These are phyloP conservation scores for Sedum album DNA, from an alignment of 164 flowering plant genomes.

Conservation along the genomic window DNA sequence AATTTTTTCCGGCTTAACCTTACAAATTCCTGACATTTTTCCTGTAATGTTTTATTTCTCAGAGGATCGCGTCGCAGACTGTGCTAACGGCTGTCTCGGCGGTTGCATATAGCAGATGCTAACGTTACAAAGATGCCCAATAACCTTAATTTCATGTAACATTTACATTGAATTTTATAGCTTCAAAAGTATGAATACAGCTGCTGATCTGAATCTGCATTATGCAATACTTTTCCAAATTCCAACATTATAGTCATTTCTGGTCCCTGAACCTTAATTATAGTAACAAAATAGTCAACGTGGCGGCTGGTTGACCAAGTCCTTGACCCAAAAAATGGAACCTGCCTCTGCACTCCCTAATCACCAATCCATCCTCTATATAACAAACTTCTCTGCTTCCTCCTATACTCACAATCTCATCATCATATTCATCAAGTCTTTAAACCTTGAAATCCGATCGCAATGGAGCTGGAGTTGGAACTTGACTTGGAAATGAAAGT, in stretches of 20 bases:
- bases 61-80: background rate
- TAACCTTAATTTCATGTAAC: no score
- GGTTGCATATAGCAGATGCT: background rate
- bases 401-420: background rate
- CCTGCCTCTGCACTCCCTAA: background rate
- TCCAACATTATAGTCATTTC: background rate
- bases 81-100: background rate
- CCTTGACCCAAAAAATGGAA: background rate
- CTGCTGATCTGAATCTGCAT: no score
- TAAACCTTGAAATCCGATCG: background rate
- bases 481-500: slow-evolving; percentile 13
- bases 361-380: background rate
- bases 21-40: no score
- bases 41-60: background rate
- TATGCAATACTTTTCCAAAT: no score
- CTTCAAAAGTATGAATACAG: no score
- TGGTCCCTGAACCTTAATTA: background rate
- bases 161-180: no score
- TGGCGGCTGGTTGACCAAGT: background rate
- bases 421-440: background rate
- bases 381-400: background rate
- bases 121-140: no score
- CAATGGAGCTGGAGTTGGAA: background rate
- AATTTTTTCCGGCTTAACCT: no score
- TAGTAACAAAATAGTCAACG: background rate